These are phyloP conservation scores for Phallus indusiatus DNA, from an alignment of 768 basidiomycete species.

Conservation along the genomic window DNA sequence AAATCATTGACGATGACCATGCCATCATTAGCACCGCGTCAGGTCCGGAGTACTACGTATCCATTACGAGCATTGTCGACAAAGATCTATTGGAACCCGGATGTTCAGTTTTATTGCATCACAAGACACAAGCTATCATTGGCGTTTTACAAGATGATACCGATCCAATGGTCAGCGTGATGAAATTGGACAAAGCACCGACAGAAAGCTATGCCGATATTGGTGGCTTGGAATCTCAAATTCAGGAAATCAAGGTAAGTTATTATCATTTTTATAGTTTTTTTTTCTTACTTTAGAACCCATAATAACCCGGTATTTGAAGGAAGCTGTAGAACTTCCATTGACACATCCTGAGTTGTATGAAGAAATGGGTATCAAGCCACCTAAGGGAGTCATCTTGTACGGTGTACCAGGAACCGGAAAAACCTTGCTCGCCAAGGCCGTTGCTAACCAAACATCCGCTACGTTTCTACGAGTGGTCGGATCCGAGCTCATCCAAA, in stretches of 20 bases:
- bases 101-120: constrained; percentile 89
- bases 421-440: constrained; percentile 95
- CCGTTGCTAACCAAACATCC: constrained; percentile 96
- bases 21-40: constrained; percentile 95
- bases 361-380: constrained; percentile 99
- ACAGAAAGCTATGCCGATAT: constrained; percentile 98
- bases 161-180: constrained; percentile 93
- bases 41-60: constrained; percentile 94
- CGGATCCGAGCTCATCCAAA: constrained; percentile 97
- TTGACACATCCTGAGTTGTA: constrained; percentile 97
- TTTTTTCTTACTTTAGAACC: background rate
- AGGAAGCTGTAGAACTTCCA: constrained; percentile 98
- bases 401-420: constrained; percentile 99
- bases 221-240: constrained; percentile 92
- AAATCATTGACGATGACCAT: constrained; percentile 97
- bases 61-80: constrained; percentile 97
- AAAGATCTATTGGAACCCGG: constrained; percentile 96
- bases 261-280: background rate
- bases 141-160: constrained; percentile 93
- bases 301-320: background rate
- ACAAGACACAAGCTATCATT: constrained; percentile 91
- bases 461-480: constrained; percentile 97
- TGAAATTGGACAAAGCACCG: constrained; percentile 99
- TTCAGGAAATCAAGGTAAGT: constrained; percentile 94
- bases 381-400: constrained; percentile 98